Evolutionary conservation across 495 filamentous ascomycete species (phyloP).

Genomic region (Penicillium canescens): DNA sequence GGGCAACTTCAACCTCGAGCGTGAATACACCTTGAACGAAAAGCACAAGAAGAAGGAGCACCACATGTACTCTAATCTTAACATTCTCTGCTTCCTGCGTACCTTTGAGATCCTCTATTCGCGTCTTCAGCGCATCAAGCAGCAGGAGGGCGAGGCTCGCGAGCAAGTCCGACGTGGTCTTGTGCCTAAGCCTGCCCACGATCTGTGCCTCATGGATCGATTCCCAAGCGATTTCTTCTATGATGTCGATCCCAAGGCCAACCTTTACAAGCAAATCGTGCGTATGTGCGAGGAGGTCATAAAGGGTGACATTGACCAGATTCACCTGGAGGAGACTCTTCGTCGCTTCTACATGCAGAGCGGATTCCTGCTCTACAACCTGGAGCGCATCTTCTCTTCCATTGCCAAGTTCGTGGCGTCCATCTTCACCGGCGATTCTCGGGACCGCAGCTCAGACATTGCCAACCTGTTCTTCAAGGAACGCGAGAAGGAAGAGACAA

Average conservation of each 20-base stretch:
- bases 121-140: slow-evolving; percentile 79
- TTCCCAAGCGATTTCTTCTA: slow-evolving; percentile 80
- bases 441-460: slow-evolving; percentile 89
- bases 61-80: slow-evolving; percentile 86
- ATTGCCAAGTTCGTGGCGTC: slow-evolving; percentile 72
- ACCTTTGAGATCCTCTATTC: slow-evolving; percentile 87
- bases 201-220: slow-evolving; percentile 75
- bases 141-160: slow-evolving; percentile 67
- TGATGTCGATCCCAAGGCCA: slow-evolving; percentile 59
- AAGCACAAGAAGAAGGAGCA: slow-evolving; percentile 76
- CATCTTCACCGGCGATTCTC: slow-evolving; percentile 77
- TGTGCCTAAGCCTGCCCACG: slow-evolving; percentile 72
- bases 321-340: slow-evolving; percentile 81
- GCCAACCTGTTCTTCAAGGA: slow-evolving; percentile 79
- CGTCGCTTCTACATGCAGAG: slow-evolving; percentile 83
- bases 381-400: slow-evolving; percentile 78
- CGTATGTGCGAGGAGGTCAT: slow-evolving; percentile 69
- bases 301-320: slow-evolving; percentile 73
- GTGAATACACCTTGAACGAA: slow-evolving; percentile 72
- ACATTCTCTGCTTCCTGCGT: slow-evolving; percentile 90
- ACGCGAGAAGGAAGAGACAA: slow-evolving; percentile 76
- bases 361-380: slow-evolving; percentile 87
- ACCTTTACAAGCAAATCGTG: slow-evolving; percentile 69
- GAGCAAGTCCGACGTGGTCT: slow-evolving; percentile 67
- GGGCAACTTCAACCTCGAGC: slow-evolving; percentile 53